Evolutionary conservation across 192 early-diverging fungal species (phyloP), one percentile per base, ranked within the genome.

Genomic region (Backusella tarrabulga): DNA sequence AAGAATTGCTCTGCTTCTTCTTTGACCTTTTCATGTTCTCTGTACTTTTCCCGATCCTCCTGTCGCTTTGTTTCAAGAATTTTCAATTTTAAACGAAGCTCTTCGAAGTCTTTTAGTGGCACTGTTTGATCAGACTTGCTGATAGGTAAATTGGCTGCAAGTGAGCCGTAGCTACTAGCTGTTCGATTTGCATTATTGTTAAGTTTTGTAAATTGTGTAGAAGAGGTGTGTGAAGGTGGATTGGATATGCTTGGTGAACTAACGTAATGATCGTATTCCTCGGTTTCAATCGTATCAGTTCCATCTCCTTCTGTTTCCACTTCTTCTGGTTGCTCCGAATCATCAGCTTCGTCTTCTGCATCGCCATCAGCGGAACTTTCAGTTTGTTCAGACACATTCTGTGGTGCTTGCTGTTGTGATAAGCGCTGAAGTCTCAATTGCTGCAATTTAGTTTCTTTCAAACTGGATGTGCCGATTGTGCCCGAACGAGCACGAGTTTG

Each of bases 21-120:
- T 15, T 85, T 92, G 34, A 91, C 77, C 42, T 85, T 85, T 66
- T 95, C 95, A n/a, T 92, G 81, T 34, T 96, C 92, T 35, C 90
- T 81, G 42, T 95, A 79, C 19, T 83, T 81, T 79, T 94, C 92
- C 19, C 91, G 84, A 80, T 97, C 95, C 74, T 96, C 92, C 4
- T 87, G 86, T 19, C 95, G 92, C 82, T 95, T 95, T 52, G 83
- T 83, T 83, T 97, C 94, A n/a, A 96, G 83, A 44, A 92, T 88
- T 73, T 85, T 85, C 34, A 95, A 84, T 79, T 95, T 93, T 69
- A 94, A 82, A 8, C 91, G 88, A 40, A 96, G 81, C 66, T 95
- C 95, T 71, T 96, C 95, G 67, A 89, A 86, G 52, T 96, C 92
- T 79, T 91, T 91, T 36, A 90, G 29, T 6, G 91, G 76, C 6